Conservation (phyloP, 1,139 yeast genomes). For the Sugiyamaella xylanicola region DNA sequence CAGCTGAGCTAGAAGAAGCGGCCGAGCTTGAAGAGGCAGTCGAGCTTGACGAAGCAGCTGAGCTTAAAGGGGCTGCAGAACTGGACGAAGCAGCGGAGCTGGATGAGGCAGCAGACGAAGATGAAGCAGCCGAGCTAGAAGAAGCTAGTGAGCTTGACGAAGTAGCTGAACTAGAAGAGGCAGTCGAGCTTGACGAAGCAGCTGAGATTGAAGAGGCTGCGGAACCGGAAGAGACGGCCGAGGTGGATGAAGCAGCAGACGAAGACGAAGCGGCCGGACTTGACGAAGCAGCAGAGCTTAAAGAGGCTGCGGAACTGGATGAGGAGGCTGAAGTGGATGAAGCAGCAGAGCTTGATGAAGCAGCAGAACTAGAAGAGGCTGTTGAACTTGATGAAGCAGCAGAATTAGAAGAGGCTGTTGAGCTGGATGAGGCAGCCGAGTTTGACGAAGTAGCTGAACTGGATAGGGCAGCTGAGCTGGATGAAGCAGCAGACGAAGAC, state of each 20-base stretch:
- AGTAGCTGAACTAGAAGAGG: neutral
- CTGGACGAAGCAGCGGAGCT: conserved; percentile 5
- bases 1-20: conserved; percentile 5
- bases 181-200: conserved; percentile 10
- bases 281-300: conserved; percentile 11
- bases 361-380: conserved; percentile 18
- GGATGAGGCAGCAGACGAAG: conserved; percentile 12
- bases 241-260: neutral
- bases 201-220: neutral
- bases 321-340: conserved; percentile 1
- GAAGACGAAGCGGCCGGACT: neutral
- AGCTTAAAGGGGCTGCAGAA: conserved; percentile 8
- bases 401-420: conserved; percentile 2
- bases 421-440: conserved; percentile 7
- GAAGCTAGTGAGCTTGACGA: neutral
- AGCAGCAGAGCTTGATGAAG: conserved; percentile 14
- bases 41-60: conserved; percentile 20
- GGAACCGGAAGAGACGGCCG: neutral
- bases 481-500: neutral
- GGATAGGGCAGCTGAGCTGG: conserved; percentile 4
- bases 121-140: conserved; percentile 3
- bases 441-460: neutral
- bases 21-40: neutral
- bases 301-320: conserved; percentile 11
- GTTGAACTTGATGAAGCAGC: conserved; percentile 2